Conservation (phyloP, 371 early-diverging fungal genomes). For the Capillidium rhysosporum region DNA sequence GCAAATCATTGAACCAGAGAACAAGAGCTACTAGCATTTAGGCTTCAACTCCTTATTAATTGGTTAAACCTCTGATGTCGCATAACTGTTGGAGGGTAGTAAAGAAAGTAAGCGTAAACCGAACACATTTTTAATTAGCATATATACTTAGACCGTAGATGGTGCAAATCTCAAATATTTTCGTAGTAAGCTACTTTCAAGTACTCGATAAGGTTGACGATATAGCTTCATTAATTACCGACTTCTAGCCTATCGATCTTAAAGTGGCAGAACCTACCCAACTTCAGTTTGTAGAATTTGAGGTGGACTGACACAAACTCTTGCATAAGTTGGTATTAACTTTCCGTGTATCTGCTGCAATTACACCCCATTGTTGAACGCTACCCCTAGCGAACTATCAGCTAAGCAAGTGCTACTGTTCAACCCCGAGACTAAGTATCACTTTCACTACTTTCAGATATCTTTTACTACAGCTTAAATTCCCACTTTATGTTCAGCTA, state of each 20-base stretch:
- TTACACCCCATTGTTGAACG: too few relatives aligned
- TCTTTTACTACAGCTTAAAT: not conserved
- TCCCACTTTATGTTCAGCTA: not conserved
- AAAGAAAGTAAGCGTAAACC: conserved; percentile 9
- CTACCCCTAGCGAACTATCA: not conserved
- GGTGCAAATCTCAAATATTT: conserved; percentile 26
- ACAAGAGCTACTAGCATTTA: conserved; percentile 12
- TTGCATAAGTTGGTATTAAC: not conserved
- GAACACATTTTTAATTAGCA: conserved; percentile 21
- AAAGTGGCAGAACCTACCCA: not conserved
- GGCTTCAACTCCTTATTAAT: conserved; percentile 10
- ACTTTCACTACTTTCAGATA: not conserved
- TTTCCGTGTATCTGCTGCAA: not conserved
- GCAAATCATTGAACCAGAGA: conserved; percentile 11
- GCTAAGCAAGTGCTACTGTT: not conserved
- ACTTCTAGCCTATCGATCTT: conserved; percentile 1
- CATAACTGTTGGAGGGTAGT: conserved; percentile 10
- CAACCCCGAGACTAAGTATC: not conserved
- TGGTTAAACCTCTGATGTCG: conserved; percentile 4
- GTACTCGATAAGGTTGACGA: conserved; percentile 33
- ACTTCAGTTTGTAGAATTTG: not conserved
- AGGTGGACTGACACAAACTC: not conserved
- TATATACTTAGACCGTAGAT: conserved; percentile 54
- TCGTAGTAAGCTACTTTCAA: conserved; percentile 21
- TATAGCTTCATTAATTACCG: not conserved